These are phyloP conservation scores for Hyaloperonospora arabidopsidis DNA, from an alignment of 352 stramenopile species.

Conservation along the genomic window DNA sequence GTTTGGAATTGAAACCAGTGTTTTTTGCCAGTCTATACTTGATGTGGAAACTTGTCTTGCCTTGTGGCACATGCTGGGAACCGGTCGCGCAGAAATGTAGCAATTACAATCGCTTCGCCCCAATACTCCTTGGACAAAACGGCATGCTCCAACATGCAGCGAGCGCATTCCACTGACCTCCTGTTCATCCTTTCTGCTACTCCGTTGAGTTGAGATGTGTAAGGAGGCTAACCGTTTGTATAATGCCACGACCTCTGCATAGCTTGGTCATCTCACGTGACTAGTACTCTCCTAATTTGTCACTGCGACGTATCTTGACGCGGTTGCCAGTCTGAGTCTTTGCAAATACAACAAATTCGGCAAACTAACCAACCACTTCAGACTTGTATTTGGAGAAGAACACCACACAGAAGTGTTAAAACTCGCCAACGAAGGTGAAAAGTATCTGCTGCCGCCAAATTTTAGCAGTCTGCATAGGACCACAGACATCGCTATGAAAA, in stretches of 20 bases:
- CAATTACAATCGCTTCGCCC: neutral
- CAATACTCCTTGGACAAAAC: neutral
- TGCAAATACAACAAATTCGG: no score
- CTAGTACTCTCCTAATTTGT: no score
- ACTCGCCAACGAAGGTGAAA: no score
- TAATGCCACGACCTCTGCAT: neutral
- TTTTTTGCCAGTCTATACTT: neutral
- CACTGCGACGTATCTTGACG: no score
- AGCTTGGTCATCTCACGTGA: neutral
- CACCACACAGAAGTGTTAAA: no score
- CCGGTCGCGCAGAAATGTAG: neutral
- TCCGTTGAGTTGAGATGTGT: neutral
- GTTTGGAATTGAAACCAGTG: neutral
- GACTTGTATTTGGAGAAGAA: no score
- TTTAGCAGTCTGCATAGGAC: no score
- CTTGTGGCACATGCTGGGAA: slow-evolving; percentile 1
- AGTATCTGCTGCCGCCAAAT: no score
- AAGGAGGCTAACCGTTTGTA: neutral
- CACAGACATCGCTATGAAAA: no score
- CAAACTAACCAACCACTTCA: no score
- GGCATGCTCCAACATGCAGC: neutral
- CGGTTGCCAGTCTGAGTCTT: no score
- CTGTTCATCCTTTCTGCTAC: neutral
- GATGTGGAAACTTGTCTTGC: slow-evolving; percentile 1
- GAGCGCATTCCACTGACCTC: no score